phyloP scores from a whole-genome alignment of 2,329 filamentous ascomycete genomes.

The Orbilia blumenaviensis region DNA sequence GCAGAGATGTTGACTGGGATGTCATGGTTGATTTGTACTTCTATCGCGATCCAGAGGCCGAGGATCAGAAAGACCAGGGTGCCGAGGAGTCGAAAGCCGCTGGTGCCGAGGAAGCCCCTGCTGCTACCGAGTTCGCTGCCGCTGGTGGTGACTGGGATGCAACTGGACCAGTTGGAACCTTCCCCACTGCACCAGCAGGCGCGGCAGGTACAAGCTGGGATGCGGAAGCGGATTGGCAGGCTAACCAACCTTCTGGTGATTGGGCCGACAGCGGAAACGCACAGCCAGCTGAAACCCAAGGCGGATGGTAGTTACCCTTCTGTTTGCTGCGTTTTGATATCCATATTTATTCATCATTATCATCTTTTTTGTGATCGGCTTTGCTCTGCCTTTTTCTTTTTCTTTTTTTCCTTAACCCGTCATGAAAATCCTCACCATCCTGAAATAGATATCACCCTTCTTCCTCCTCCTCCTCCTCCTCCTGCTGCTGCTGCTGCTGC shows the following conservation, averaged over 20 bases:
- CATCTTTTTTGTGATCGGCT: background rate
- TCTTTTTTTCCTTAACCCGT: background rate
- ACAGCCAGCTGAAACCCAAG: conserved; percentile 59
- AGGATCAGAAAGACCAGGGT: conserved; percentile 94
- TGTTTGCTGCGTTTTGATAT: background rate
- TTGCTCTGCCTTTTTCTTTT: background rate
- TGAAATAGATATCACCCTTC: background rate
- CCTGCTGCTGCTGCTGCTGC: no score
- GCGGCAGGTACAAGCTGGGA: conserved; percentile 72
- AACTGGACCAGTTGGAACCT: conserved; percentile 71
- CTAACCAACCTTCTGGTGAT: conserved; percentile 66
- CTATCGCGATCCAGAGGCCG: conserved; percentile 99
- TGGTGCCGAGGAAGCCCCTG: conserved; percentile 82
- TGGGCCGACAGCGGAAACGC: conserved; percentile 65
- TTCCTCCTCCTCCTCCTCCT: background rate
- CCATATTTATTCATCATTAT: background rate
- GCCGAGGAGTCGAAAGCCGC: conserved; percentile 88
- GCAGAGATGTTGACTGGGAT: conserved; percentile 97
- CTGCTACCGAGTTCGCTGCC: conserved; percentile 66
- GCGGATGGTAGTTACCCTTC: conserved; percentile 48
- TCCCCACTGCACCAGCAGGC: conserved; percentile 69
- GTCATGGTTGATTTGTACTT: conserved; percentile 99
- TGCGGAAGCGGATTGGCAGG: conserved; percentile 72
- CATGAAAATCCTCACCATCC: background rate
- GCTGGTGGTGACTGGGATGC: conserved; percentile 85